Evolutionary conservation across 257 asterid genomes (phyloP).

Genomic region (Fraxinus excelsior): DNA sequence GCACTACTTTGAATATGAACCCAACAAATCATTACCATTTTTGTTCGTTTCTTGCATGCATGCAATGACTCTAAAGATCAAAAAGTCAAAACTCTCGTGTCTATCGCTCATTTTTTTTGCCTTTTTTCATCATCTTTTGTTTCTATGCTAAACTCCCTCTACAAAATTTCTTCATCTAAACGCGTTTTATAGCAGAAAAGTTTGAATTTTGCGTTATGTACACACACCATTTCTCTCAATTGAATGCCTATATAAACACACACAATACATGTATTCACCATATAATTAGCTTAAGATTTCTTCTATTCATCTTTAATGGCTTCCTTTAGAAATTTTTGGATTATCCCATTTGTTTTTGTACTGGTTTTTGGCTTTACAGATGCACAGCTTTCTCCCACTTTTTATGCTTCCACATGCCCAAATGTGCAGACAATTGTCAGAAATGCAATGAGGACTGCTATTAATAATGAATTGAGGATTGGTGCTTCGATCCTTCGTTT

Average conservation of each 20-base stretch:
- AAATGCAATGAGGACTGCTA: constrained; percentile 44
- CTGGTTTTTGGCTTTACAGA: constrained; percentile 24
- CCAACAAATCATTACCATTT: neutral
- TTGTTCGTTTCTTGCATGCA: constrained; percentile 13
- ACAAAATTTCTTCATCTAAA: neutral
- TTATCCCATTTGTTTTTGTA: constrained; percentile 20
- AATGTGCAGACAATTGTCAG: constrained; percentile 43
- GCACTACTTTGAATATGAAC: constrained; percentile 1
- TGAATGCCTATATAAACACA: constrained; percentile 18
- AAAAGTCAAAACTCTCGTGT: constrained; percentile 15
- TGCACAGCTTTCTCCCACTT: constrained; percentile 54
- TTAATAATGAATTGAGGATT: constrained; percentile 40
- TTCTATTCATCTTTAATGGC: constrained; percentile 22
- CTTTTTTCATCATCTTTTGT: neutral
- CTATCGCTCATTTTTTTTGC: neutral
- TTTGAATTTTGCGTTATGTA: constrained; percentile 18
- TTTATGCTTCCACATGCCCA: constrained; percentile 50
- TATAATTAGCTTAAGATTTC: neutral
- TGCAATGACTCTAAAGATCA: constrained; percentile 11
- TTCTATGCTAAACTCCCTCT: neutral
- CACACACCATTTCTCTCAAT: neutral
- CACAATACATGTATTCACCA: constrained; percentile 12
- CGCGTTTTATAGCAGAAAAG: constrained; percentile 34
- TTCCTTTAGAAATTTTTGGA: constrained; percentile 15
- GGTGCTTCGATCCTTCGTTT: constrained; percentile 63